Base-by-base conservation (phyloP, 1,284 basidiomycete genomes). In the Chalciporus sp. region DNA sequence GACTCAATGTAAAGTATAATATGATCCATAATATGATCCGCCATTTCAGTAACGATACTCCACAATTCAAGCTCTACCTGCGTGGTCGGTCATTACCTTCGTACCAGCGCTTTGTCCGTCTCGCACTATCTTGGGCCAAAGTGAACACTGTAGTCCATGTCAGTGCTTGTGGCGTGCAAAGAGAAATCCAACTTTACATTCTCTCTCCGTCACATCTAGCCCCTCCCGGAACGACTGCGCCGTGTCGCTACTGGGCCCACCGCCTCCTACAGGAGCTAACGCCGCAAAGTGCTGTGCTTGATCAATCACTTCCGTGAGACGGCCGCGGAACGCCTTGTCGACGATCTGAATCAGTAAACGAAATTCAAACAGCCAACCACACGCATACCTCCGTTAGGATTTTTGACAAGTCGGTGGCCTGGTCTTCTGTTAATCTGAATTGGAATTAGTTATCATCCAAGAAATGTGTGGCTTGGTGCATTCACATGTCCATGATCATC, bases 201-300 rank as follows among this genome's bases (percentile, higher is more conserved):
- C 92, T 57, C 94, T 80, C 71, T 96, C 93, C 14, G 90, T 92
- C 9, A 82, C 85, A 57, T 96, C 94, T 60, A 96, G 80, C 1
- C 94, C 94, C 68, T 95, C 92, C 61, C 92, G 79, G 66, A 96
- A 95, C 10, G 81, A 75, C 59, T 90, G 88, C 10, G 90, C 84
- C 0, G 74, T 65, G 56, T 88, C 84, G 20, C 80, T 81, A 19
- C 76, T 75, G 11, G 79, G 76, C n/a, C 74, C 71, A 39, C 79
- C 75, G 33, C 77, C 78, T 50, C 84, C 83, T 39, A 79, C 76
- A 20, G 81, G 77, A 14, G 85, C 84, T 10, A 92, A 76, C 0
- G 88, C 84, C 27, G 88, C 90, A 72, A 92, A 92, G 64, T 96
- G 92, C 57, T 94, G 92, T 1, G 94, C 90, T 66, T 95, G 90